Evolutionary conservation across 176 grass and related monocot genomes (phyloP).

Genomic region (Puccinellia tenuiflora): DNA sequence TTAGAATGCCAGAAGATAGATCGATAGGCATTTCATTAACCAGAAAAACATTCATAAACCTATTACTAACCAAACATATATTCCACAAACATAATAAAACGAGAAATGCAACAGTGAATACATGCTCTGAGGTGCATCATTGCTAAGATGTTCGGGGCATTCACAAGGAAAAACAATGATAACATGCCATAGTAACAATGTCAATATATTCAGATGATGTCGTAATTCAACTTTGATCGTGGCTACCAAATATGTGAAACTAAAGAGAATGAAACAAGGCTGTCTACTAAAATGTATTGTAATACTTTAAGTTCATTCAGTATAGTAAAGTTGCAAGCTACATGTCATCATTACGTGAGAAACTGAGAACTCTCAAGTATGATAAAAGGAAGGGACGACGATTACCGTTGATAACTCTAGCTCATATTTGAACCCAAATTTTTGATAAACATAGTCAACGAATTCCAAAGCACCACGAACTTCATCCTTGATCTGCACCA

Average conservation of each 20-base stretch:
- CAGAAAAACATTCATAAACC: conserved; percentile 3
- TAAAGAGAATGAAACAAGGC: neutral
- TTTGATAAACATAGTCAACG: conserved; percentile 75
- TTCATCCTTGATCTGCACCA: conserved; percentile 85
- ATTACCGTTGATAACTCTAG: conserved; percentile 94
- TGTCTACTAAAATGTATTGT: neutral
- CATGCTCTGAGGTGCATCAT: neutral
- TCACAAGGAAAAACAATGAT: neutral
- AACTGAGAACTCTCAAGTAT: conserved; percentile 2
- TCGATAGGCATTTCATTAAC: neutral
- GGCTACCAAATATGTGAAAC: neutral
- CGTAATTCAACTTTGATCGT: neutral
- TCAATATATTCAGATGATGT: neutral
- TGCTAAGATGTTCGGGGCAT: neutral
- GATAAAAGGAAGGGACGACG: conserved; percentile 17
- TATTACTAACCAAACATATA: neutral
- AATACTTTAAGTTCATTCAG: neutral
- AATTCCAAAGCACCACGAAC: conserved; percentile 83
- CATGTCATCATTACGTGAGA: neutral
- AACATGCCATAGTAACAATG: neutral
- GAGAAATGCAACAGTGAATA: neutral
- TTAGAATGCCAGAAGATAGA: conserved; percentile 1
- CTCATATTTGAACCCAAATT: conserved; percentile 96
- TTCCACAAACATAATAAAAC: neutral
- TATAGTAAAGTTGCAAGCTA: neutral